Evolutionary conservation across 192 early-diverging fungal genomes (phyloP).

Genomic region (Dimargaris xerosporica): DNA sequence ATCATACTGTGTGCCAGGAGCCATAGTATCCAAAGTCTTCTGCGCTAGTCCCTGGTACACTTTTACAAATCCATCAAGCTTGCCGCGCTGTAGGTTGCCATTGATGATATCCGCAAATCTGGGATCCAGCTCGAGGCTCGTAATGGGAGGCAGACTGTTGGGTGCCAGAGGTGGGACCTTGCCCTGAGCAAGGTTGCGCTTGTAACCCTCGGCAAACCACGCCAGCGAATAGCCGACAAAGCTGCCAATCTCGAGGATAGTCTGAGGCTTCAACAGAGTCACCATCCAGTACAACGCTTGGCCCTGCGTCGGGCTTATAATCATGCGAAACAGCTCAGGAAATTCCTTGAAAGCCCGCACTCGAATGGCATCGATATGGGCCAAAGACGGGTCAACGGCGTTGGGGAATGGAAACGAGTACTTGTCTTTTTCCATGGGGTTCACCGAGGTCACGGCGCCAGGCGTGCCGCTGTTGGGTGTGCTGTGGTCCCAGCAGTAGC

Average conservation of each 20-base stretch:
- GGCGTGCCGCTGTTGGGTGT: not conserved
- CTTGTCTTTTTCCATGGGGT: not conserved
- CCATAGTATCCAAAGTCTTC: constrained; percentile 20
- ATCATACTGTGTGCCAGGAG: constrained; percentile 36
- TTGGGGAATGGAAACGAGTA: not conserved
- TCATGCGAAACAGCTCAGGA: constrained; percentile 19
- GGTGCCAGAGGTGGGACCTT: not conserved
- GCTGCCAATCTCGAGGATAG: constrained; percentile 48
- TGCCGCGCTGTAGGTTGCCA: constrained; percentile 20
- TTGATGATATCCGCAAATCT: constrained; percentile 28
- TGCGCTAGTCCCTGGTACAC: constrained; percentile 26
- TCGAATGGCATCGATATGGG: not conserved
- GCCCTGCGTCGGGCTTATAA: constrained; percentile 32
- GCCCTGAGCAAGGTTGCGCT: constrained; percentile 20
- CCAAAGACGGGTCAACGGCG: not conserved
- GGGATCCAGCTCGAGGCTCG: constrained; percentile 39
- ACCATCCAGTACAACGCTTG: constrained; percentile 32
- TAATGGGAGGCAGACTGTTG: constrained; percentile 17
- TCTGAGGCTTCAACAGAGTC: constrained; percentile 27
- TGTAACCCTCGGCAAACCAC: constrained; percentile 50
- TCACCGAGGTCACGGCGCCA: not conserved
- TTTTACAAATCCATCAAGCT: constrained; percentile 22
- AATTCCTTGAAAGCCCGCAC: not conserved
- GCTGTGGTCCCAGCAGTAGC: constrained; percentile 7
- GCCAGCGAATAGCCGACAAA: constrained; percentile 50